phyloP scores from a whole-genome alignment of 2,329 filamentous ascomycete species.

The Aspergillus awamori region DNA sequence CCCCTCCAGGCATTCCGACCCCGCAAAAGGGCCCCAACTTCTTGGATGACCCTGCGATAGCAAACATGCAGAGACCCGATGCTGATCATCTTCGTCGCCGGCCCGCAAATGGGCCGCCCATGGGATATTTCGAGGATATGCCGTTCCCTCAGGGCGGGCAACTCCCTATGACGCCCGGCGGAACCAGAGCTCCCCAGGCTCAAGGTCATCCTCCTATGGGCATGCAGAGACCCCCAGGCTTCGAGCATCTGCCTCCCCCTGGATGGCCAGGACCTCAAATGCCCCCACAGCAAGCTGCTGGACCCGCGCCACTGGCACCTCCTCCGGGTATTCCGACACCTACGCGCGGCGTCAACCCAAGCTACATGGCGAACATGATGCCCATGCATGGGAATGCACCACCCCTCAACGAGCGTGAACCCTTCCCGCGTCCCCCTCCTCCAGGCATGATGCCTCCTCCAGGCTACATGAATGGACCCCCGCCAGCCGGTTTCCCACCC shows the following conservation, averaged over 20 bases:
- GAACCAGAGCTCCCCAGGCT: slow-evolving; percentile 36
- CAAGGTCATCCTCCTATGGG: slow-evolving; percentile 40
- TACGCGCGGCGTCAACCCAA: slow-evolving; percentile 41
- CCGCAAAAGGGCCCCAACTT: slow-evolving; percentile 41
- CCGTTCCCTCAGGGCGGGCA: slow-evolving; percentile 40
- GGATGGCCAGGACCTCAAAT: slow-evolving; percentile 43
- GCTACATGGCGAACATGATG: slow-evolving; percentile 40
- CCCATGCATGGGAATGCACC: slow-evolving; percentile 39
- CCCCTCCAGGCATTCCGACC: slow-evolving; percentile 37
- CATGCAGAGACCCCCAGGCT: slow-evolving; percentile 48
- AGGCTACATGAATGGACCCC: slow-evolving; percentile 48
- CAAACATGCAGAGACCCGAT: slow-evolving; percentile 46
- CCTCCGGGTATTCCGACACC: slow-evolving; percentile 45
- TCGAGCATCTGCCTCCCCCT: slow-evolving; percentile 46
- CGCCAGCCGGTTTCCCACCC: slow-evolving; percentile 43
- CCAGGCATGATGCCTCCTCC: slow-evolving; percentile 51
- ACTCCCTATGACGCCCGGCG: slow-evolving; percentile 39
- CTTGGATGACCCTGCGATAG: slow-evolving; percentile 49
- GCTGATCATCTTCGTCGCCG: slow-evolving; percentile 41
- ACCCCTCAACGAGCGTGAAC: slow-evolving; percentile 40
- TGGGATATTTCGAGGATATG: slow-evolving; percentile 47
- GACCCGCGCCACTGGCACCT: slow-evolving; percentile 37
- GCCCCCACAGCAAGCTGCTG: slow-evolving; percentile 39
- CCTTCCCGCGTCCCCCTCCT: slow-evolving; percentile 43
- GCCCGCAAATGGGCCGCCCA: slow-evolving; percentile 41